Base-by-base conservation (phyloP, 345 rosid genomes). In the Corchorus capsularis region DNA sequence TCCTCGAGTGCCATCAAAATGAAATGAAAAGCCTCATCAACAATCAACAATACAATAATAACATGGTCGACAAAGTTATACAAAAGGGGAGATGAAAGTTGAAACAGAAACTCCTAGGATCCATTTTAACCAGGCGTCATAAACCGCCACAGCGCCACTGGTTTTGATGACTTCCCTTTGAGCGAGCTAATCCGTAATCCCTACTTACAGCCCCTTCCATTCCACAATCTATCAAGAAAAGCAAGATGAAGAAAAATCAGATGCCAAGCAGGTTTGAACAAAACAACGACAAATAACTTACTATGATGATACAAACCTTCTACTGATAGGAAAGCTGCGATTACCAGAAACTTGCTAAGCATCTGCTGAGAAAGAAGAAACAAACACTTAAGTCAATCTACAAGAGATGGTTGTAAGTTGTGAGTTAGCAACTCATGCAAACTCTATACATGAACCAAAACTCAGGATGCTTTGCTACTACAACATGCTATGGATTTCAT, bases 351-450 rank as follows among this genome's bases (percentile, higher is more conserved):
- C 49, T 32, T 15, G 32, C 56, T 73, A 77, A 65, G 81, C 83
- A 83, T 80, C 86, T 83, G 81, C 66, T n/a, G 77, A 1, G 13
- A 66, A 73, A 69, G 63, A 74, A 43, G 50, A 22, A 79, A 53
- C 49, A 63, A 77, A 54, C 34, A 63, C 63, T 46, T 39, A 41
- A 22, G 75, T 77, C 37, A 77, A 22, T 66, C 56, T 60, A 60
- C 11, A 20, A 70, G 22, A 52, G 50, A 32, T 32, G 45, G 2
- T 12, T 13, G 54, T 17, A 60, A 50, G 27, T 43, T 49, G 53
- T 52, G 37, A n/a, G 19, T 53, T 16, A 46, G 35, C 53, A 71
- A 14, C 62, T 70, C 34, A 49, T 5, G 69, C 27, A 70, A 57
- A 59, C 50, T 46, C 15, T 50, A 47, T 19, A 41, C 45, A 45